Evolutionary conservation across 169 alveolate genomes (phyloP), one percentile per base, ranked within the genome.

Genomic region (Nephromyces sp.): DNA sequence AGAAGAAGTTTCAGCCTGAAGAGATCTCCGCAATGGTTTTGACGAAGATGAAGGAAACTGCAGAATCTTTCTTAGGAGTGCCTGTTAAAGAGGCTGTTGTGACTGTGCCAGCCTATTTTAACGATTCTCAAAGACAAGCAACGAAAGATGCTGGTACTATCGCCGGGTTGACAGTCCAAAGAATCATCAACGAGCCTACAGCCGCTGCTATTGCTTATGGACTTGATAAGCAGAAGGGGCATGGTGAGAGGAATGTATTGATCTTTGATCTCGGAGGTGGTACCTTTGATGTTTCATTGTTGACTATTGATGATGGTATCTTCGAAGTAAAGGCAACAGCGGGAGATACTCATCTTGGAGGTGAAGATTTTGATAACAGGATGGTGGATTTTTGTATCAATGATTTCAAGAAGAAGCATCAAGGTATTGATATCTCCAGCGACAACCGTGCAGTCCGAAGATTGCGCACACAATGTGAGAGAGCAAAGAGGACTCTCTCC

Each of bases 261-360:
- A 92, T 97, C 32, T 97, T 93, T 86, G 99, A 96, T 80, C 86
- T 97, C 78, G 99, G 99, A 57, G 99, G 99, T 8, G 84, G 87
- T 22, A 96, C 99, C 43, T 96, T 96, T 83, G 98, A 97, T 93
- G 99, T 97, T 27, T 93, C 98, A 32, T 82, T 97, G 53, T 81
- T 97, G 70, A 89, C 98, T 53, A 92, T 97, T 68, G 98, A 94
- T 76, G 98, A 94, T 73, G 98, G 98, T 61, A 91, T 93, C 52
- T 93, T 94, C 82, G 99, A 97, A 79, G 99, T 97, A 29, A 93
- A 91, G 87, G 98, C 99, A 32, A 97, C 99, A 5, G 94, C 97
- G 28, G 99, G 99, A 52, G 98, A 97, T 82, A 97, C 99, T 22
- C 99, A 95, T 80, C 85, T 97, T 72, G 99, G 99, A 63, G 99